phyloP scores from a whole-genome alignment of 164 flowering plant genomes.

The Annona cherimola region DNA sequence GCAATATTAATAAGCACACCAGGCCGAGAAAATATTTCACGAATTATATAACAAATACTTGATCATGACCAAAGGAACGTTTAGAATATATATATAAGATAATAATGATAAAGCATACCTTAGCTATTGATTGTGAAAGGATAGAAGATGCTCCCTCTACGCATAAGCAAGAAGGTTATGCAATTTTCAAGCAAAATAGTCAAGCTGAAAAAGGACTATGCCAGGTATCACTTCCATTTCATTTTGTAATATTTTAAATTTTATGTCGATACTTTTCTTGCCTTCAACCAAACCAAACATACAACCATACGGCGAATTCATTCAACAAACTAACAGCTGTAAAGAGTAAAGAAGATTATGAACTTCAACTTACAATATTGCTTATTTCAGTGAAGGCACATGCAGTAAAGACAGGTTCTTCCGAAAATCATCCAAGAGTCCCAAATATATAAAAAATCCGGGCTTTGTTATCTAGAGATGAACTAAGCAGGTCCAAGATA shows the following conservation, averaged over 20 bases:
- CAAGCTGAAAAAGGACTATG: neutral
- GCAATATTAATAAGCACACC: conserved; percentile 5
- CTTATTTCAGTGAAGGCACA: conserved; percentile 75
- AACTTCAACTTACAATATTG: conserved; percentile 63
- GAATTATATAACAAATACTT: neutral
- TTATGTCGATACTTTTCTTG: neutral
- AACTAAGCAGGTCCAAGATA: neutral
- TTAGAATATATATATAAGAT: neutral
- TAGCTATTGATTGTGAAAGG: conserved; percentile 70
- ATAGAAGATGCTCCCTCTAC: conserved; percentile 80
- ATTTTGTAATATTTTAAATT: neutral
- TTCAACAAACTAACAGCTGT: neutral
- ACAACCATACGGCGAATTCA: neutral
- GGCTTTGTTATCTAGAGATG: neutral
- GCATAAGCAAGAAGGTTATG: conserved; percentile 44
- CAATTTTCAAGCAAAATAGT: conserved; percentile 42
- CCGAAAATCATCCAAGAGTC: conserved; percentile 50
- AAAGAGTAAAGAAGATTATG: conserved; percentile 8
- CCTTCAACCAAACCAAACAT: neutral
- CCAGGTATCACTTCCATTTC: neutral
- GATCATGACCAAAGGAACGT: neutral
- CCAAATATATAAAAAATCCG: conserved; percentile 35
- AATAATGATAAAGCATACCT: conserved; percentile 34
- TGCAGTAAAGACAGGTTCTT: conserved; percentile 46
- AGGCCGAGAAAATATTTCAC: neutral